These are phyloP conservation scores for Cytospora piceae DNA, from an alignment of 2,329 filamentous ascomycete genomes.

Conservation along the genomic window DNA sequence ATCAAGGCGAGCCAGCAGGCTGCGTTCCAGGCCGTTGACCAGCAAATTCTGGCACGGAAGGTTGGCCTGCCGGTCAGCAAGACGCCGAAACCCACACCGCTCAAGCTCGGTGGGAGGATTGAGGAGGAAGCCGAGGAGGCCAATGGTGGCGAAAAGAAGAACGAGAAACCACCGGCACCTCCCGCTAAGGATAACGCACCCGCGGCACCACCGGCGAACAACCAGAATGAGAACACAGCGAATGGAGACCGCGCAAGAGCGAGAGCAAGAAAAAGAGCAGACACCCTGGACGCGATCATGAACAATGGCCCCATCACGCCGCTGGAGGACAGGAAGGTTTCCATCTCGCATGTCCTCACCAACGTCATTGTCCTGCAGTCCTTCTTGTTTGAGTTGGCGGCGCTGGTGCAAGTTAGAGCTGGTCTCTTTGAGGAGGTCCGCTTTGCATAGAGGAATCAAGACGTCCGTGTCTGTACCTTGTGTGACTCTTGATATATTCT, in stretches of 20 bases:
- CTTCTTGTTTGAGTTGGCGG: constrained; percentile 77
- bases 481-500: background rate
- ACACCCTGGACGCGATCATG: constrained; percentile 15
- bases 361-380: constrained; percentile 80
- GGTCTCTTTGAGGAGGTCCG: constrained; percentile 73
- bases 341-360: constrained; percentile 77
- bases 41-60: constrained; percentile 60
- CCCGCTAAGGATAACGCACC: constrained; percentile 28
- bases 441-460: constrained; percentile 49
- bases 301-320: constrained; percentile 9
- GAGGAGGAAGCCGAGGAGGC: constrained; percentile 30
- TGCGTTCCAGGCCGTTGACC: constrained; percentile 66
- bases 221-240: background rate
- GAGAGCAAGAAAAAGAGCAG: constrained; percentile 25
- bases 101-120: constrained; percentile 47
- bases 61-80: constrained; percentile 52
- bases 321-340: constrained; percentile 53
- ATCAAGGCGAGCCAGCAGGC: constrained; percentile 56
- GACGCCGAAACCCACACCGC: constrained; percentile 51
- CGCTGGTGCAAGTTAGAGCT: constrained; percentile 73
- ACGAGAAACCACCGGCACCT: constrained; percentile 26
- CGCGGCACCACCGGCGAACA: constrained; percentile 10
- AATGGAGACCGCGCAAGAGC: constrained; percentile 4
- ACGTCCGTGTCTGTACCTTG: background rate
- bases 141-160: constrained; percentile 19